Evolutionary conservation across 768 basidiomycete genomes (phyloP).

Genomic region (Leucosporidium yakuticum): DNA sequence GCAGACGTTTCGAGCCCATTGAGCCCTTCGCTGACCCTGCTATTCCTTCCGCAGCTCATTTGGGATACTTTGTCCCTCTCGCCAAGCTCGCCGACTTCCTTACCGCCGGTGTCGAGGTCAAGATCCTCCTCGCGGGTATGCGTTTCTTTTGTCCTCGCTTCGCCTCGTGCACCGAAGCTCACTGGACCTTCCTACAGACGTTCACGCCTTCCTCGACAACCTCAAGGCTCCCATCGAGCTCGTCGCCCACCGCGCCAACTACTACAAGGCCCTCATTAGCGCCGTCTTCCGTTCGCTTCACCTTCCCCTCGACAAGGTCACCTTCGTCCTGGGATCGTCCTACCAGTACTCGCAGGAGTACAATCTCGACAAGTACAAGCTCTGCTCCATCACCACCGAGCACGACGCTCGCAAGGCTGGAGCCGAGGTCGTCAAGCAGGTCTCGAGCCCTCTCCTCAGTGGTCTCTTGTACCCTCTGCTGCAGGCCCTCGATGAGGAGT

Average conservation of each 20-base stretch:
- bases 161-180: neutral
- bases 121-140: constrained; percentile 69
- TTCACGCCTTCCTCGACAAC: constrained; percentile 97
- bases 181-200: constrained; percentile 50
- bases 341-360: constrained; percentile 90
- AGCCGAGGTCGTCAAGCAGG: constrained; percentile 97
- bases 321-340: constrained; percentile 80
- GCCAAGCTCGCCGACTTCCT: constrained; percentile 96
- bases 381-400: constrained; percentile 84
- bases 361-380: constrained; percentile 85
- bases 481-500: constrained; percentile 95
- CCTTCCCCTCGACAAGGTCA: constrained; percentile 76
- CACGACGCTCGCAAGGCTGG: constrained; percentile 98
- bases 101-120: constrained; percentile 83
- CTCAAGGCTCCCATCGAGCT: constrained; percentile 91
- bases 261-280: constrained; percentile 76
- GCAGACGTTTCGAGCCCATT: neutral
- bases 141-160: constrained; percentile 6
- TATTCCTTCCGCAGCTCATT: constrained; percentile 60
- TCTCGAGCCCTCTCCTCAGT: constrained; percentile 64
- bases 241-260: constrained; percentile 76
- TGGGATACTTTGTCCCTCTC: constrained; percentile 92
- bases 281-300: constrained; percentile 82
- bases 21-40: neutral
- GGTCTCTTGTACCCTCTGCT: constrained; percentile 92